These are phyloP conservation scores for Mimosa pudica DNA, from an alignment of 306 rosid species.

Conservation along the genomic window DNA sequence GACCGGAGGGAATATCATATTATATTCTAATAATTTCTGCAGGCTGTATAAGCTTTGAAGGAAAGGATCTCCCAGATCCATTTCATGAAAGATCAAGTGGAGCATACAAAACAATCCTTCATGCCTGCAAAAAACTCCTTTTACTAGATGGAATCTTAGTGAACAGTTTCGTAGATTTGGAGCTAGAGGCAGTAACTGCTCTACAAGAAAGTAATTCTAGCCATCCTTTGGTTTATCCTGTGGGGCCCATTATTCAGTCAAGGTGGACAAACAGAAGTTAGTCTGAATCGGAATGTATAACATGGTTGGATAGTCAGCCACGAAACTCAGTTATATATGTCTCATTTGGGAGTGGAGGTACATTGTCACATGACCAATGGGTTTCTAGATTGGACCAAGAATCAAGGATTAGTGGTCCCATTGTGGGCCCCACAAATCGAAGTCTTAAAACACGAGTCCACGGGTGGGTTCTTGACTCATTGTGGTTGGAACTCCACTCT, in stretches of 20 bases:
- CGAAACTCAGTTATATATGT: not conserved
- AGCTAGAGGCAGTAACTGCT: not conserved
- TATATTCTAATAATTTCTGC: not conserved
- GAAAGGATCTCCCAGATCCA: not conserved
- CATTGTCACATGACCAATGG: not conserved
- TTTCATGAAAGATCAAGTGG: not conserved
- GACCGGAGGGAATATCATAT: too few relatives aligned
- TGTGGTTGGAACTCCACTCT: not conserved
- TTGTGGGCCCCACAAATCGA: not conserved
- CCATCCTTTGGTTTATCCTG: not conserved
- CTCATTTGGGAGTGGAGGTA: not conserved
- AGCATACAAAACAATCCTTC: not conserved
- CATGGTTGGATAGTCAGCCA: not conserved
- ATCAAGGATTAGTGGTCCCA: not conserved
- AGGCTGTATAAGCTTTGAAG: not conserved
- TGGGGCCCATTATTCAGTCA: conserved; percentile 15
- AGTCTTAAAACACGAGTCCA: not conserved
- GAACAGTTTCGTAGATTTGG: conserved; percentile 4
- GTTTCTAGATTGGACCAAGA: conserved; percentile 16
- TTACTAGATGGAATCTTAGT: not conserved
- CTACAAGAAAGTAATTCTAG: not conserved
- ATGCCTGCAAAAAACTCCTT: not conserved
- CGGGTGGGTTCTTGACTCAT: not conserved
- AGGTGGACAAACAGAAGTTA: not conserved
- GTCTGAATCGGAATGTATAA: not conserved